A percentile compares a stretch with the other conserved stretches of the same genome.
Conservation (phyloP, 176 grass and related monocot species). For the Carex scoparia region DNA sequence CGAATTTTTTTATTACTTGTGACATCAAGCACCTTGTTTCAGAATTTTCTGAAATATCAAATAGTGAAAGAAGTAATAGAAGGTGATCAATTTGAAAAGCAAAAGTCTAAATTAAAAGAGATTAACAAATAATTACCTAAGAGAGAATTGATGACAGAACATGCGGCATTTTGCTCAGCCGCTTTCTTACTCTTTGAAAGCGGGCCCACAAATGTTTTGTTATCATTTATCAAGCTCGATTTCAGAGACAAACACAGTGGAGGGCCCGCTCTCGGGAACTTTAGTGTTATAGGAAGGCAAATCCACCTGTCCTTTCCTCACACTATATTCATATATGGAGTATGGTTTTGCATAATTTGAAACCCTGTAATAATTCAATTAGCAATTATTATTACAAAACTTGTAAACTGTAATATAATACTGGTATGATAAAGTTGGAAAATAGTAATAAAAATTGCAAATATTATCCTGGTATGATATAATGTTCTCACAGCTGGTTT, state of each 20-base stretch:
- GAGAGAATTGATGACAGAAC: neutral
- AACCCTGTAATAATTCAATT: neutral
- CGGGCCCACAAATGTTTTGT: neutral
- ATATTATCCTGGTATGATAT: too few relatives aligned
- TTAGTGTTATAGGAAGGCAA: neutral
- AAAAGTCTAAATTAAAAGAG: neutral
- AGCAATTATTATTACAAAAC: neutral
- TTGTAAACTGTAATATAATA: neutral
- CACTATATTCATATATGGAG: conserved; percentile 3
- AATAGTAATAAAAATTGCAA: too few relatives aligned
- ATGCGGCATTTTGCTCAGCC: neutral
- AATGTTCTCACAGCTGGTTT: too few relatives aligned
- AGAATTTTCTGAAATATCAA: conserved; percentile 5
- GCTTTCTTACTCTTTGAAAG: conserved; percentile 5
- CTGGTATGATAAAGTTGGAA: neutral
- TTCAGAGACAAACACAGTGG: neutral
- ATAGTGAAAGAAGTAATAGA: neutral
- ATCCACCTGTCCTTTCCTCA: neutral
- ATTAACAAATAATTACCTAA: conserved; percentile 7
- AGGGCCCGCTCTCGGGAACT: neutral
- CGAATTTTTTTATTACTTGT: neutral
- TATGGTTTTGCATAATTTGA: conserved; percentile 2
- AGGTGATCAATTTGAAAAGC: neutral
- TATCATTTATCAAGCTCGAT: neutral
- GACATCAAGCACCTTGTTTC: conserved; percentile 7